Evolutionary conservation across 257 asterid genomes (phyloP).

Genomic region (Cordia subcordata): DNA sequence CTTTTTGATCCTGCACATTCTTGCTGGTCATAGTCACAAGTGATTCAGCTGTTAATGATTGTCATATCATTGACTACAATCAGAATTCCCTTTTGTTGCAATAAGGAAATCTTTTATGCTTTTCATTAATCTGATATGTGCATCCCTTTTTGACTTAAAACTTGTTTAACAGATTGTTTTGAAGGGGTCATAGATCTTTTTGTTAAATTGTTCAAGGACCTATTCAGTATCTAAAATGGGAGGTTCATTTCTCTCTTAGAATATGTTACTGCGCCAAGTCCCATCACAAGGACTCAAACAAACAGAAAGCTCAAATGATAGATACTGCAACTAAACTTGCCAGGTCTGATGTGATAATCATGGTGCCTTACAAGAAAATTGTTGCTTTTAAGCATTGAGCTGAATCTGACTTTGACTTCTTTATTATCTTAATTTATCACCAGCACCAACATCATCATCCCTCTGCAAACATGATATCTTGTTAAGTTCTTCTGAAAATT

Average conservation of each 20-base stretch:
- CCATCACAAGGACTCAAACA: background rate
- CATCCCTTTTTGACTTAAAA: background rate
- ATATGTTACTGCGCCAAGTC: too few species aligned
- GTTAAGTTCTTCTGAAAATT: too few species aligned
- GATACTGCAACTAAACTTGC: background rate
- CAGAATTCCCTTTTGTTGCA: too few species aligned
- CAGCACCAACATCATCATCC: too few species aligned
- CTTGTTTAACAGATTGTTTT: background rate
- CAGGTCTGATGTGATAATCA: background rate
- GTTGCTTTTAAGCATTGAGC: background rate
- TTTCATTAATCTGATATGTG: background rate
- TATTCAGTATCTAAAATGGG: background rate
- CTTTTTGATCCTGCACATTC: too few species aligned
- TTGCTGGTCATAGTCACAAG: too few species aligned
- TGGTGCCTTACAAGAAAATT: background rate
- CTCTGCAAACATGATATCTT: too few species aligned
- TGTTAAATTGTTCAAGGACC: background rate
- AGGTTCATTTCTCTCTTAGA: too few species aligned
- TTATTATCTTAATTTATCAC: too few species aligned
- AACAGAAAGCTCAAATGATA: background rate
- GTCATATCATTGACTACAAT: too few species aligned
- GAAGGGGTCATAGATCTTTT: background rate
- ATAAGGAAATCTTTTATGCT: too few species aligned
- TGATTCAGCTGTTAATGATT: too few species aligned
- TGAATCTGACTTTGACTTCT: background rate